Evolutionary conservation across 1,284 basidiomycete genomes (phyloP).

Genomic region (Trichosporon inkin): DNA sequence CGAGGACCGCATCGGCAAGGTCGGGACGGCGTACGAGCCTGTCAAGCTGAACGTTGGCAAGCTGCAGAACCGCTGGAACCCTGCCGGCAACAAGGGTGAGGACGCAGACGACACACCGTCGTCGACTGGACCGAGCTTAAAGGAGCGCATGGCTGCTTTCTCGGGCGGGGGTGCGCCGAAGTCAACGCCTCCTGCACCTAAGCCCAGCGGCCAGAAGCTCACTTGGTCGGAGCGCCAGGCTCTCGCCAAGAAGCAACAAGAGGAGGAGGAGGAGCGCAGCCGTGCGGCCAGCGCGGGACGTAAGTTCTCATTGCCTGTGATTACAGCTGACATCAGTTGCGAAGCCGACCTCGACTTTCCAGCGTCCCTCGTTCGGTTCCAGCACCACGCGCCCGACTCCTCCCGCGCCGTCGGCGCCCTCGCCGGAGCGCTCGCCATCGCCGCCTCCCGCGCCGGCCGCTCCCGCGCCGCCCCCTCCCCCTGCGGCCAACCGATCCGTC

Average conservation of each 20-base stretch:
- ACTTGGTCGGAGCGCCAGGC: slow-evolving; percentile 90
- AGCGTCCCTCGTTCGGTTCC: slow-evolving; percentile 20
- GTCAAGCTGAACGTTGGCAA: slow-evolving; percentile 71
- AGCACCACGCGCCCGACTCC: slow-evolving; percentile 14
- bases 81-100: slow-evolving; percentile 49
- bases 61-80: slow-evolving; percentile 72
- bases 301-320: background rate
- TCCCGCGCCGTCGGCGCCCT: slow-evolving; percentile 22
- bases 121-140: slow-evolving; percentile 29
- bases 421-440: slow-evolving; percentile 40
- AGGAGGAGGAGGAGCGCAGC: slow-evolving; percentile 72
- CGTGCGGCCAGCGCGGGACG: slow-evolving; percentile 54
- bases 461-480: slow-evolving; percentile 35
- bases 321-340: slow-evolving; percentile 1
- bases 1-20: slow-evolving; percentile 74
- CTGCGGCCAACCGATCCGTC: slow-evolving; percentile 15
- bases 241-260: slow-evolving; percentile 72
- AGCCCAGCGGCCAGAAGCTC: slow-evolving; percentile 60
- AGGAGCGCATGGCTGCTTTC: slow-evolving; percentile 45
- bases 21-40: slow-evolving; percentile 81
- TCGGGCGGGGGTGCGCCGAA: slow-evolving; percentile 28
- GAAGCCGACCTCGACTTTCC: slow-evolving; percentile 9
- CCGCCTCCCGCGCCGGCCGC: slow-evolving; percentile 17
- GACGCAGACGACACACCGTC: slow-evolving; percentile 41
- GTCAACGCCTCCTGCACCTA: slow-evolving; percentile 17